Evolutionary conservation across 1,284 basidiomycete genomes (phyloP), one percentile per base, ranked within the genome.

Genomic region (Vanrija sp.): DNA sequence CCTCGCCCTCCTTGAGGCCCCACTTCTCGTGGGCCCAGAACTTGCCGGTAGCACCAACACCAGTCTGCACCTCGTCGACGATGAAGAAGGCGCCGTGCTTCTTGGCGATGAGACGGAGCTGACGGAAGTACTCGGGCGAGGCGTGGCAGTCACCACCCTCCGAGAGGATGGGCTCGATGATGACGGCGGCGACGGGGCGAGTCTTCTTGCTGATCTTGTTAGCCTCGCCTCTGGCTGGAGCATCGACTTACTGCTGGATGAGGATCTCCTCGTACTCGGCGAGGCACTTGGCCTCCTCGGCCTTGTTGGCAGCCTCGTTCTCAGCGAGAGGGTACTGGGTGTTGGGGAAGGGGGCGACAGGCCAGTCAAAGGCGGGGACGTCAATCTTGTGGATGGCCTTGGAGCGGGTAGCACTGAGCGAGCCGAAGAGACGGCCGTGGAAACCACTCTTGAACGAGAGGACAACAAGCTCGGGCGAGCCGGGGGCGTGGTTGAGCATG

Each of bases 1-100:
- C 67, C 58, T 76, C 72, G 18, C 78, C 62, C 69, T 71, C 46
- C 57, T 66, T 16, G 42, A 83, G 65, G 12, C 74, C 73, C 82
- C 82, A 83, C 62, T 80, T 78, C 57, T 82, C 81, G 67, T 82
- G 80, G 0, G 81, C 81, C 82, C 82, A 83, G 68, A 83, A 81
- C 8, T 72, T 74, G 16, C 82, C 82, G 0, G 82, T 83, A 0
- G 81, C 81, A 25, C 76, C 77, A 10, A 81, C 79, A 38, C 81
- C 82, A 21, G 82, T 83, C 65, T 83, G 82, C 0, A 80, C 80
- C 58, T 78, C 75, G 58, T 76, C 74, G 43, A 81, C 81, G 56
- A 83, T 83, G 66, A 83, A 75, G 72, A 69, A 82, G 1, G 79
- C 80, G 9, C 78, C 78, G 61, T 80, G 76, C 58, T 79, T 73